Conservation (phyloP, 805 yeast genomes). For the Pichia sporocuriosa region DNA sequence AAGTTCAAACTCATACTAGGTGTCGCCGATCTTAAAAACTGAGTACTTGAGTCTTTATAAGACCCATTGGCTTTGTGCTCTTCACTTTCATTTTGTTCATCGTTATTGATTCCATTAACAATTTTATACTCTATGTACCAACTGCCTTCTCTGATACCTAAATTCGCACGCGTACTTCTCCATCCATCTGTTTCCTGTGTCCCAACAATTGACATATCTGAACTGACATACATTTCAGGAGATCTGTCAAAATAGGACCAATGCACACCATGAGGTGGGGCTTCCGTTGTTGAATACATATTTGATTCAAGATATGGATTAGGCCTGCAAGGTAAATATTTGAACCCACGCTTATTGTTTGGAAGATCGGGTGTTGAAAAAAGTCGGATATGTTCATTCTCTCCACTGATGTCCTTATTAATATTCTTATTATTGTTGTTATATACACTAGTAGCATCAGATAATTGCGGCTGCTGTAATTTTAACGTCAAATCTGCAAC, state of each 20-base stretch:
- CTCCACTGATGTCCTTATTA: too few relatives aligned
- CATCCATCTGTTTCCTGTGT: constrained; percentile 56
- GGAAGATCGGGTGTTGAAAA: constrained; percentile 70
- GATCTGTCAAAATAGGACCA: constrained; percentile 66
- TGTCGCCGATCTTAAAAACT: constrained; percentile 5
- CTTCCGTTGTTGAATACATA: constrained; percentile 65
- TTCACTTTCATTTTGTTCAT: constrained; percentile 9
- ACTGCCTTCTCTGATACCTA: constrained; percentile 68
- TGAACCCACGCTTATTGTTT: constrained; percentile 68
- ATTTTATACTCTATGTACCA: constrained; percentile 77
- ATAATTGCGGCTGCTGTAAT: constrained; percentile 18
- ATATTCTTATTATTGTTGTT: too few relatives aligned
- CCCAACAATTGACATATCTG: constrained; percentile 40
- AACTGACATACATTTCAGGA: constrained; percentile 42
- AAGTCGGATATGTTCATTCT: constrained; percentile 23
- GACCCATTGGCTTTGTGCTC: constrained; percentile 12
- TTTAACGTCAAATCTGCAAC: constrained; percentile 22
- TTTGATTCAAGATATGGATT: constrained; percentile 50
- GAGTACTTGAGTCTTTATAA: background rate
- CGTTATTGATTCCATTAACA: constrained; percentile 20
- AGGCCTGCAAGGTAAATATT: constrained; percentile 74
- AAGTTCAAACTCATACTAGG: constrained; percentile 2
- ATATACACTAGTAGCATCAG: constrained; percentile 11
- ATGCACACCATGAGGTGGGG: constrained; percentile 56
- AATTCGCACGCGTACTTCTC: constrained; percentile 70